A percentile compares a stretch with the other conserved stretches of the same genome.
Evolutionary conservation across 345 rosid genomes (phyloP).

Genomic region (Brassica nigra): DNA sequence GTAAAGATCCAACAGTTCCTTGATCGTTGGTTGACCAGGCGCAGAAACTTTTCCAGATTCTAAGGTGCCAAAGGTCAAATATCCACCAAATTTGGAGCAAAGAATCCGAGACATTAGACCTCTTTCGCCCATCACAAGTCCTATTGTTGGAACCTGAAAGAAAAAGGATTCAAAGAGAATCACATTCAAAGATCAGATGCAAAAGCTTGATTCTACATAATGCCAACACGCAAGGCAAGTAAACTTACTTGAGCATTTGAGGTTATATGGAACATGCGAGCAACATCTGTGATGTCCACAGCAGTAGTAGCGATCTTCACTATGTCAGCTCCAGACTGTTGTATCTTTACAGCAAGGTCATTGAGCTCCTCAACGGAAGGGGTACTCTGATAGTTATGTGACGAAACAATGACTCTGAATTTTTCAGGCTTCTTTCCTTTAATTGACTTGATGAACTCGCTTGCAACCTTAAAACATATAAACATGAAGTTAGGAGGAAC

Average conservation of each 20-base stretch:
- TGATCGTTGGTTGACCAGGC: slow-evolving; percentile 90
- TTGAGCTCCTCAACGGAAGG: slow-evolving; percentile 82
- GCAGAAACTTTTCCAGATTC: slow-evolving; percentile 71
- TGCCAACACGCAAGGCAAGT: neutral
- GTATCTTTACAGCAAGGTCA: slow-evolving; percentile 73
- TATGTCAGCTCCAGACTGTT: slow-evolving; percentile 80
- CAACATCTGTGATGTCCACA: slow-evolving; percentile 79
- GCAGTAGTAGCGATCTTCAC: slow-evolving; percentile 94
- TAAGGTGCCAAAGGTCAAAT: slow-evolving; percentile 87
- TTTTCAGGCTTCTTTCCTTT: slow-evolving; percentile 66
- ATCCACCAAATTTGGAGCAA: slow-evolving; percentile 90
- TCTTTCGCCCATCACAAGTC: slow-evolving; percentile 90
- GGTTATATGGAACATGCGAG: slow-evolving; percentile 82
- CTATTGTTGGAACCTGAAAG: slow-evolving; percentile 68
- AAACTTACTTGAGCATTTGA: slow-evolving; percentile 82
- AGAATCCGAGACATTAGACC: slow-evolving; percentile 89
- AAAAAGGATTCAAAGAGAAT: slow-evolving; percentile 1
- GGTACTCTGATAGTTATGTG: slow-evolving; percentile 82
- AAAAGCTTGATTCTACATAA: neutral
- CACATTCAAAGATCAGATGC: slow-evolving; percentile 7
- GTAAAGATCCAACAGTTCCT: slow-evolving; percentile 72
- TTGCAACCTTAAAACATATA: slow-evolving; percentile 62
- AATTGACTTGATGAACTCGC: slow-evolving; percentile 60
- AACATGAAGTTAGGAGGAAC: neutral
- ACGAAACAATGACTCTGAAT: slow-evolving; percentile 76